Evolutionary conservation across 1,284 basidiomycete species (phyloP), one percentile per base, ranked within the genome.

Genomic region (Dichomitus squalens): DNA sequence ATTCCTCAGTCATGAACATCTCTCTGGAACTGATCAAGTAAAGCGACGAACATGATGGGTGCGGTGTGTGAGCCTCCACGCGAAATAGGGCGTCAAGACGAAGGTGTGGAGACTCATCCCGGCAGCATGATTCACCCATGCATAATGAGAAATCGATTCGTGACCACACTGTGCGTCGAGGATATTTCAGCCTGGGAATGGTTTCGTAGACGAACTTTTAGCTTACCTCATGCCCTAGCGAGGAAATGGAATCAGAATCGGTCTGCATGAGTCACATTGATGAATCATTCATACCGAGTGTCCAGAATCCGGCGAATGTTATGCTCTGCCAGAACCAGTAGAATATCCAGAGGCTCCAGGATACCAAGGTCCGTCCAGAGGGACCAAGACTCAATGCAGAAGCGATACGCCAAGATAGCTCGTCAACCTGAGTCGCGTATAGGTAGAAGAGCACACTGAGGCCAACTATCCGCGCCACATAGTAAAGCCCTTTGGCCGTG

Each of bases 11-110:
- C 9, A 8, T 9, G 8, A 18, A 9, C 12, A 23, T 36, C 16
- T 35, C 7, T 39, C 18, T 9, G 18, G 9, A 23, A 27, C 9
- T 9, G 12, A 39, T 16, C 14, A 23, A 36, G 25, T 3, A 2
- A 11, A 35, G 29, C 52, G 21, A 63, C 62, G 33, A 25, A 70
- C 69, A 51, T 72, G 71, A 43, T 72, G 81, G 7, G 75, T 70
- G 58, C 79, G 79, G 63, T 83, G 81, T 0, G 80, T 80, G 16
- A 75, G 65, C 16, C 79, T 70, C 81, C 81, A 83, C 3, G 81
- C 70, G 57, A 73, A 81, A 60, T 80, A 82, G 1, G 81, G 81
- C 11, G 78, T 77, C 23, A 83, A 63, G n/a, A 80, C 69, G 66
- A 75, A 79, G 20, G 70, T 71, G 52, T 76, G 74, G 20, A 73